Conservation (phyloP, 768 basidiomycete genomes). For the Gloeopeniophorella convolvens region DNA sequence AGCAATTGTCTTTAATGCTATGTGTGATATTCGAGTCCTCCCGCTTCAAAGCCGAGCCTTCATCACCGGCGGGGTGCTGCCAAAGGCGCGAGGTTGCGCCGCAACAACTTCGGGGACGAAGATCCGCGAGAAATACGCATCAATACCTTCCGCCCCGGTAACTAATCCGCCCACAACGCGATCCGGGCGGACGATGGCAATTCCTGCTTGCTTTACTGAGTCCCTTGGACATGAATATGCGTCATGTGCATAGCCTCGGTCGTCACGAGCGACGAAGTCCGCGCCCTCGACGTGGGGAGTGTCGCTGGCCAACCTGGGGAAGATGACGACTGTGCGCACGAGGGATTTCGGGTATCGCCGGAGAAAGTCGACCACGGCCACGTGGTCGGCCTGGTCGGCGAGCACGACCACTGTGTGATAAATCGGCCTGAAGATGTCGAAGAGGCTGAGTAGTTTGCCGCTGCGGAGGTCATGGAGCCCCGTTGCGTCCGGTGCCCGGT, state of each 20-base stretch:
- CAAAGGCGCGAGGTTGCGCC: too few relatives aligned
- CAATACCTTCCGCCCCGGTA: not conserved
- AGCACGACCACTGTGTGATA: conserved; percentile 5
- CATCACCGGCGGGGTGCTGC: too few relatives aligned
- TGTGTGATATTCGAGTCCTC: too few relatives aligned
- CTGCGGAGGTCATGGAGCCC: not conserved
- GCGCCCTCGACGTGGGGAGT: not conserved
- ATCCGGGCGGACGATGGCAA: conserved; percentile 12
- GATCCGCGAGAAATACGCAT: not conserved
- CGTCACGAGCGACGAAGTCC: not conserved
- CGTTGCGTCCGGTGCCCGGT: conserved; percentile 20
- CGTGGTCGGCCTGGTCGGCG: not conserved
- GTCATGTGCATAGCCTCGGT: conserved; percentile 8
- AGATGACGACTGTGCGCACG: not conserved
- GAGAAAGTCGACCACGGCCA: not conserved
- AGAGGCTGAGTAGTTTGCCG: not conserved
- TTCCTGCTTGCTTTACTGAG: not conserved
- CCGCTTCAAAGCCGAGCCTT: too few relatives aligned
- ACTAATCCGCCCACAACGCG: conserved; percentile 9
- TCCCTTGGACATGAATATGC: conserved; percentile 13
- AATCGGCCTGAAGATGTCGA: conserved; percentile 15
- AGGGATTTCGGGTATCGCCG: not conserved
- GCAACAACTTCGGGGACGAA: too few relatives aligned
- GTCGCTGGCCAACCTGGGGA: not conserved
- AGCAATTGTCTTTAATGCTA: too few relatives aligned